phyloP scores from a whole-genome alignment of 768 basidiomycete species.

The Atractiella rhizophila region DNA sequence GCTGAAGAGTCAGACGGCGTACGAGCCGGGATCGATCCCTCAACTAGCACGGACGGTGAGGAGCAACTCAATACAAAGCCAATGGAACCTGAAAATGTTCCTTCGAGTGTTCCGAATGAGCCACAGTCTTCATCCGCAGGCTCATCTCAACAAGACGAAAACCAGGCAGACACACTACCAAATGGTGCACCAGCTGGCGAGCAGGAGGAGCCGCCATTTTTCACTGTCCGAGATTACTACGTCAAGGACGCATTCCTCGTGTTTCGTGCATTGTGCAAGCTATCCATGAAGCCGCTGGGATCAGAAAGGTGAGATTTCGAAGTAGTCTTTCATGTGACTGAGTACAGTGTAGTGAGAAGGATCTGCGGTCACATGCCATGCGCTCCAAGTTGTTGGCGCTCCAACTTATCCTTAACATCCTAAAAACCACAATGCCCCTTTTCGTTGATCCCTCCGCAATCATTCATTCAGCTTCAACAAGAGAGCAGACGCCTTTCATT shows the following conservation, averaged over 20 bases:
- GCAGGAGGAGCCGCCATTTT: background rate
- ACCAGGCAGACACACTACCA: too few relatives aligned
- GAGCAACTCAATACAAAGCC: background rate
- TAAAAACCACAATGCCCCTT: slow-evolving; percentile 70
- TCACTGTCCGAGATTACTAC: slow-evolving; percentile 50
- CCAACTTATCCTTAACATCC: slow-evolving; percentile 71
- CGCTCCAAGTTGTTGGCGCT: slow-evolving; percentile 82
- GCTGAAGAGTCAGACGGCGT: background rate
- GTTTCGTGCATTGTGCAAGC: slow-evolving; percentile 82
- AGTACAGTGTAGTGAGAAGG: slow-evolving; percentile 46
- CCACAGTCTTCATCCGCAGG: background rate
- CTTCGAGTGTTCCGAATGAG: background rate
- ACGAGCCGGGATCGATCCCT: background rate
- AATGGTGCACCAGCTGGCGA: slow-evolving; percentile 1
- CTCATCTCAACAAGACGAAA: background rate
- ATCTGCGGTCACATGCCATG: slow-evolving; percentile 88
- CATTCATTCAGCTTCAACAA: slow-evolving; percentile 68
- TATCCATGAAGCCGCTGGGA: slow-evolving; percentile 91
- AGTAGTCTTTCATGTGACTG: background rate
- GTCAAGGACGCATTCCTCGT: slow-evolving; percentile 96
- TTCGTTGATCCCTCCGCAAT: slow-evolving; percentile 71
- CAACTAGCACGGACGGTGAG: background rate
- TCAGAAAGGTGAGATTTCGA: slow-evolving; percentile 48
- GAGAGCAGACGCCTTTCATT: slow-evolving; percentile 66
- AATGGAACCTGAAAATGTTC: background rate